A percentile compares a stretch with the other conserved stretches of the same genome.
These are phyloP conservation scores for Ganoderma leucocontextum DNA, from an alignment of 1,284 basidiomycete species.

Conservation along the genomic window DNA sequence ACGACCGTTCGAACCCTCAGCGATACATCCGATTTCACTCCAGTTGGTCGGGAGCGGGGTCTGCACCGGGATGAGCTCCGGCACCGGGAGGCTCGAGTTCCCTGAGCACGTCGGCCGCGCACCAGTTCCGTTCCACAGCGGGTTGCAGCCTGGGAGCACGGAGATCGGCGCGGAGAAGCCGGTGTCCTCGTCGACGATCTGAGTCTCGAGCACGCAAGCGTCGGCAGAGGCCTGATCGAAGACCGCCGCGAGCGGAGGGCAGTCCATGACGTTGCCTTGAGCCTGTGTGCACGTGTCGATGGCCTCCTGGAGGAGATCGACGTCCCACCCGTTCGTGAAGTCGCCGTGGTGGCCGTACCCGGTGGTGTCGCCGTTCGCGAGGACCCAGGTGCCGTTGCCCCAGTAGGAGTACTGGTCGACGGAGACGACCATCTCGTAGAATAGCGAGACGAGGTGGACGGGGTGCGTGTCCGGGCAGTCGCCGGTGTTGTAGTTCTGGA, in stretches of 20 bases:
- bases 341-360: conserved; percentile 44
- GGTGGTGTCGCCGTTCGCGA: conserved; percentile 41
- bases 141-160: conserved; percentile 40
- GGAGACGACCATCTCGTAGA: conserved; percentile 40
- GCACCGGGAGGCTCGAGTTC: conserved; percentile 23
- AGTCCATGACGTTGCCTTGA: conserved; percentile 32
- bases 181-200: conserved; percentile 38
- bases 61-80: conserved; percentile 24
- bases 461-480: conserved; percentile 42
- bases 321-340: conserved; percentile 44
- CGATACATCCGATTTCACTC: conserved; percentile 39
- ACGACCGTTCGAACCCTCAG: conserved; percentile 38
- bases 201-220: conserved; percentile 34
- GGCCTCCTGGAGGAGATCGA: conserved; percentile 38
- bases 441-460: conserved; percentile 41
- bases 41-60: conserved; percentile 34
- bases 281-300: conserved; percentile 40
- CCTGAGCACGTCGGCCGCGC: conserved; percentile 25
- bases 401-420: conserved; percentile 34
- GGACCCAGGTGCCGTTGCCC: conserved; percentile 40
- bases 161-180: conserved; percentile 33
- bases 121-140: conserved; percentile 34
- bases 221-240: conserved; percentile 32
- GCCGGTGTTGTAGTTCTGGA: conserved; percentile 43
- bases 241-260: conserved; percentile 32